phyloP scores from a whole-genome alignment of 257 asterid genomes.

The Nicotiana undulata region DNA sequence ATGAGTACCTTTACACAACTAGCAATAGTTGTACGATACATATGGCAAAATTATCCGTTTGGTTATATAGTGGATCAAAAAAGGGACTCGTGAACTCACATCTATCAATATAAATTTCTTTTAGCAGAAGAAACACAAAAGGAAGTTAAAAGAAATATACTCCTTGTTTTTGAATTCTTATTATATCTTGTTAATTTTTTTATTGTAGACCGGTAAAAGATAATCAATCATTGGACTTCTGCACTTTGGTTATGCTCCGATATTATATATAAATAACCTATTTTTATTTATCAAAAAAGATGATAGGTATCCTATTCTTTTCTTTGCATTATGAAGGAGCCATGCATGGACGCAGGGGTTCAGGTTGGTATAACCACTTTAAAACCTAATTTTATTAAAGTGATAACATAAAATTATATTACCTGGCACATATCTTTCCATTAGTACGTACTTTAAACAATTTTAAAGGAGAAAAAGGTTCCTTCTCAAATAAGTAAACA shows the following conservation, averaged over 20 bases:
- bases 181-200: not conserved
- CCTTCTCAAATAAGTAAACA: not conserved
- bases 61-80: not conserved
- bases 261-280: not conserved
- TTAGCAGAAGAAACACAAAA: not conserved
- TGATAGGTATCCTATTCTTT: constrained; percentile 1
- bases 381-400: constrained; percentile 16
- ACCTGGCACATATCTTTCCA: not conserved
- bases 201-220: not conserved
- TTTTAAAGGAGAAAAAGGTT: not conserved
- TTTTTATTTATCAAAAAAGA: not conserved
- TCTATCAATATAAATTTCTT: not conserved
- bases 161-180: not conserved
- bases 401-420: constrained; percentile 18
- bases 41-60: not conserved
- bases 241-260: not conserved
- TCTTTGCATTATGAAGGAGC: not conserved
- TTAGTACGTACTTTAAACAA: not conserved
- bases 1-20: not conserved
- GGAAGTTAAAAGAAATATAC: not conserved
- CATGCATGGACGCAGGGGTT: constrained; percentile 18
- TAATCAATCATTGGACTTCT: not conserved
- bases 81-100: not conserved
- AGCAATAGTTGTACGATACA: not conserved
- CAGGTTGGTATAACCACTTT: constrained; percentile 50